Evolutionary conservation across 1,284 basidiomycete genomes (phyloP).

Genomic region (Chondrostereum purpureum): DNA sequence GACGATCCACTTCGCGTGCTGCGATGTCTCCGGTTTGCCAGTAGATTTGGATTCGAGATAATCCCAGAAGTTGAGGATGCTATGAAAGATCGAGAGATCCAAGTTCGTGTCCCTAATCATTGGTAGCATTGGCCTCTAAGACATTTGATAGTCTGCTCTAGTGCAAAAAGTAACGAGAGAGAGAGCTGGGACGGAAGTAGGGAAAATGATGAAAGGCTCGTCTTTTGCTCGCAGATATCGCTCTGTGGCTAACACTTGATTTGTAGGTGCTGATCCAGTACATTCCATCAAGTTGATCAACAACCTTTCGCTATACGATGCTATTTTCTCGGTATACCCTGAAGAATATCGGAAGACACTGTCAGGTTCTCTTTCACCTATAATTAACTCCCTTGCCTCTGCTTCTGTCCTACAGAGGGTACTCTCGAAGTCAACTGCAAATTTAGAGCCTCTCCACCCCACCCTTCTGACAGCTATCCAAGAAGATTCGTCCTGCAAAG

Average conservation of each 20-base stretch:
- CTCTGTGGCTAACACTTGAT: constrained; percentile 6
- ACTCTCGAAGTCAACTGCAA: constrained; percentile 23
- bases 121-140: neutral
- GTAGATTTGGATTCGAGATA: constrained; percentile 80
- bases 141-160: constrained; percentile 55
- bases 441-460: constrained; percentile 41
- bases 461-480: constrained; percentile 33
- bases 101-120: constrained; percentile 35
- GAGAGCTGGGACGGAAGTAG: constrained; percentile 83
- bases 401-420: constrained; percentile 55
- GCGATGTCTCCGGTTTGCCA: constrained; percentile 88
- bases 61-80: constrained; percentile 68
- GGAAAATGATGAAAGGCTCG: constrained; percentile 85
- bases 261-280: constrained; percentile 64
- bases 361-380: constrained; percentile 32
- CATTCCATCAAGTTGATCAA: constrained; percentile 71
- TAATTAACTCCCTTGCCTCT: constrained; percentile 43
- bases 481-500: constrained; percentile 34
- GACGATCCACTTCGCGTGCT: constrained; percentile 94
- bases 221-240: neutral
- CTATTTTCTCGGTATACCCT: constrained; percentile 62
- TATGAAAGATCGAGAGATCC: constrained; percentile 61
- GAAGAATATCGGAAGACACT: constrained; percentile 36
- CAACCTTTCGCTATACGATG: constrained; percentile 59
- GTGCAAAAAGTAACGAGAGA: constrained; percentile 80